Conservation (phyloP, 2,329 filamentous ascomycete genomes). For the Apiospora malaysiana region DNA sequence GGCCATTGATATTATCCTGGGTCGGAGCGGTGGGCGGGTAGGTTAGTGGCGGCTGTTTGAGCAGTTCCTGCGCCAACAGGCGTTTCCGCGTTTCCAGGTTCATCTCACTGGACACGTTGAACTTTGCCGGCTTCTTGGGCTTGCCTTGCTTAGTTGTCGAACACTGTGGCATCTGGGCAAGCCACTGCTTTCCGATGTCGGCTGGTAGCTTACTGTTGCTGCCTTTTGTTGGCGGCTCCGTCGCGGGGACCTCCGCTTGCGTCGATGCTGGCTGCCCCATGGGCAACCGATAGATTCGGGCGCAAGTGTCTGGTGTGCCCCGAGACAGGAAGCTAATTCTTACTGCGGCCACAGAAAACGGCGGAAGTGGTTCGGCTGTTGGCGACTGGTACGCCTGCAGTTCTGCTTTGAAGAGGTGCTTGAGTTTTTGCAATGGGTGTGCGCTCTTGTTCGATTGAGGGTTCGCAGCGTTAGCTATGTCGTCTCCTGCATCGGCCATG, state of each 20-base stretch:
- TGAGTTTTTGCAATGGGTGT: slow-evolving; percentile 36
- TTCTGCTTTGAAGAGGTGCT: slow-evolving; percentile 45
- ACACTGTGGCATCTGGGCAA: slow-evolving; percentile 52
- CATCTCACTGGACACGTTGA: slow-evolving; percentile 31
- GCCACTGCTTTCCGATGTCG: slow-evolving; percentile 73
- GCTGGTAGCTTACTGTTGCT: slow-evolving; percentile 42
- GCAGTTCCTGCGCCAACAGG: slow-evolving; percentile 54
- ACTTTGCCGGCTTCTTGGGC: slow-evolving; percentile 37
- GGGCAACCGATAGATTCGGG: slow-evolving; percentile 89
- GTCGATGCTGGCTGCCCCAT: slow-evolving; percentile 27
- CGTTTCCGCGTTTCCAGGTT: slow-evolving; percentile 48
- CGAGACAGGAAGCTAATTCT: slow-evolving; percentile 71
- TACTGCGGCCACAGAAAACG: slow-evolving; percentile 61
- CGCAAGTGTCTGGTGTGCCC: slow-evolving; percentile 73
- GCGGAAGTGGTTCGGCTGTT: slow-evolving; percentile 36
- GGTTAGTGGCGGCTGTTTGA: slow-evolving; percentile 42
- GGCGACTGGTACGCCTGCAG: slow-evolving; percentile 42
- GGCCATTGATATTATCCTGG: slow-evolving; percentile 50
- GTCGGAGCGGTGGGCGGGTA: slow-evolving; percentile 45
- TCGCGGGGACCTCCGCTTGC: slow-evolving; percentile 53
- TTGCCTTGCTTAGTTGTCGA: slow-evolving; percentile 30
- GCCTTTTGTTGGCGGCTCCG: slow-evolving; percentile 40
- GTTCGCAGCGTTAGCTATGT: slow-evolving; percentile 23
- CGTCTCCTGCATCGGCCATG: slow-evolving; percentile 24
- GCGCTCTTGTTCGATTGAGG: slow-evolving; percentile 24